Evolutionary conservation across 805 yeast species (phyloP).

Genomic region (Isabelozyma heimii): DNA sequence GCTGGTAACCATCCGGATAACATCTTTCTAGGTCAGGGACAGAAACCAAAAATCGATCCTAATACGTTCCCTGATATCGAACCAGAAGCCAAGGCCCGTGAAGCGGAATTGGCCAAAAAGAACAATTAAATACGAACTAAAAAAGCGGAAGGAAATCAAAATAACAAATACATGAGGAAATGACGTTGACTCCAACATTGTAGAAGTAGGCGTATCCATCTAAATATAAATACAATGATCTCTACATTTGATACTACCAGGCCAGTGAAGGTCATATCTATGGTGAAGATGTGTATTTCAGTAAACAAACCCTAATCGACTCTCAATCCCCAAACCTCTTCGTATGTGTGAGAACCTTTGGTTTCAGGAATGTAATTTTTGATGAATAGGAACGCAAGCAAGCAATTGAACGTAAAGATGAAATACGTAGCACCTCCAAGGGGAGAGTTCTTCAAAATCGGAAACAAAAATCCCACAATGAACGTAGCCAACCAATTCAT

Average conservation of each 20-base stretch:
- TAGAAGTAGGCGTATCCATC: too few species aligned
- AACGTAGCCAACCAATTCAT: conserved; percentile 93
- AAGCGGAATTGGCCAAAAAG: conserved; percentile 7
- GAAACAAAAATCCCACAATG: conserved; percentile 76
- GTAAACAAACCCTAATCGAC: background rate
- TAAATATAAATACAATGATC: too few species aligned
- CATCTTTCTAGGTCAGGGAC: conserved; percentile 16
- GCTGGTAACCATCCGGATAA: background rate
- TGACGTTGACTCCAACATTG: too few species aligned
- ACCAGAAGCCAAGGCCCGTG: conserved; percentile 30
- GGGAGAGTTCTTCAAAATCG: conserved; percentile 52
- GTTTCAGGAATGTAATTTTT: conserved; percentile 67
- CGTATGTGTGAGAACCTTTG: conserved; percentile 58
- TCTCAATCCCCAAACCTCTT: conserved; percentile 61
- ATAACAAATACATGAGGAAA: too few species aligned
- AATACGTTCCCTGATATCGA: conserved; percentile 31
- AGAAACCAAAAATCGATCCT: conserved; percentile 20
- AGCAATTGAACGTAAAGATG: conserved; percentile 62
- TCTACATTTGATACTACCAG: too few species aligned
- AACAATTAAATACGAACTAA: background rate
- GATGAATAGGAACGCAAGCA: conserved; percentile 47
- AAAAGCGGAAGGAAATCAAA: too few species aligned
- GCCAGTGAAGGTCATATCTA: too few species aligned
- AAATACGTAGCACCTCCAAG: conserved; percentile 81
- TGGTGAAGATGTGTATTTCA: too few species aligned